These are phyloP conservation scores for Coemansia sp. DNA, from an alignment of 192 early-diverging fungal genomes.

Conservation along the genomic window DNA sequence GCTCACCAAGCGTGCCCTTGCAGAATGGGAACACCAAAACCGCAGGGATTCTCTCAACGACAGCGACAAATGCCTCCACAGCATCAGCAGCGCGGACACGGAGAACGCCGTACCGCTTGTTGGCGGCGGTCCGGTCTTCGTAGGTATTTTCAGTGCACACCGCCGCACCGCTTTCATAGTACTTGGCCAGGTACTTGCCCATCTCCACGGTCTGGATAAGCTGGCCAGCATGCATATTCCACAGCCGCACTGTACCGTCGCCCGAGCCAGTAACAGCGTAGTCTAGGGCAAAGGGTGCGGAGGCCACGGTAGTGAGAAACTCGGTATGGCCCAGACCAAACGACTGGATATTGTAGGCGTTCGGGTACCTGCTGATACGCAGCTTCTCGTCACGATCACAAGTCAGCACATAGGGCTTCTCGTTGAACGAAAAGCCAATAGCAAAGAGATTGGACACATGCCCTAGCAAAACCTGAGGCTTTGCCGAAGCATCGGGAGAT, in stretches of 20 bases:
- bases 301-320: slow-evolving; percentile 69
- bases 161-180: slow-evolving; percentile 34
- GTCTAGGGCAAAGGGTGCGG: slow-evolving; percentile 58
- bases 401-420: slow-evolving; percentile 67
- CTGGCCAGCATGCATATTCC: slow-evolving; percentile 65
- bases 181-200: slow-evolving; percentile 28
- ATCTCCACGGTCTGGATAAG: slow-evolving; percentile 70
- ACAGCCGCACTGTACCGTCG: slow-evolving; percentile 74
- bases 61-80: slow-evolving; percentile 22
- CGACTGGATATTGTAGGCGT: slow-evolving; percentile 81
- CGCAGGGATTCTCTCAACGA: slow-evolving; percentile 39
- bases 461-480: slow-evolving; percentile 64
- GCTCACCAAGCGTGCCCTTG: slow-evolving; percentile 9
- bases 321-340: slow-evolving; percentile 89
- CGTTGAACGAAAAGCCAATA: slow-evolving; percentile 65
- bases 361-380: slow-evolving; percentile 88
- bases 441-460: slow-evolving; percentile 95
- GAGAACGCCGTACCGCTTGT: slow-evolving; percentile 39
- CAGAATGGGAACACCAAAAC: slow-evolving; percentile 27
- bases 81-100: slow-evolving; percentile 29
- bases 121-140: slow-evolving; percentile 38
- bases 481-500: neutral
- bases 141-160: slow-evolving; percentile 9
- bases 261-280: slow-evolving; percentile 79
- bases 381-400: slow-evolving; percentile 98